Conservation (phyloP, 129 eudicot genomes). For the Solidago caesia region DNA sequence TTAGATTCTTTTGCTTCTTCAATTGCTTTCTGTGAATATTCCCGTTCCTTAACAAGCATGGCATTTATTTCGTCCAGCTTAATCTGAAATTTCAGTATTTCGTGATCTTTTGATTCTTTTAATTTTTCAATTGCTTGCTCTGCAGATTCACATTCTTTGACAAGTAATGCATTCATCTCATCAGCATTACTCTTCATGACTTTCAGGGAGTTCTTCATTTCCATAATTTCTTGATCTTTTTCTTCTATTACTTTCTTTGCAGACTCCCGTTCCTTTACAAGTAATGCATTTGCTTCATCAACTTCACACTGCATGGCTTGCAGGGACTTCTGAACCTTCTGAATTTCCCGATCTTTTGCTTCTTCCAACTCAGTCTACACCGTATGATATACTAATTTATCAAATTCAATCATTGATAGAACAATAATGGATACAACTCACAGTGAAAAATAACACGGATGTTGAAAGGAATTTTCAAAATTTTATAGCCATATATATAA, state of each 20-base stretch:
- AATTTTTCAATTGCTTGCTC: constrained; percentile 68
- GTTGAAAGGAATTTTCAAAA: no score
- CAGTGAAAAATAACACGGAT: background rate
- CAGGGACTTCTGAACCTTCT: constrained; percentile 59
- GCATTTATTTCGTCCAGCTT: constrained; percentile 58
- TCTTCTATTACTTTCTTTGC: constrained; percentile 73
- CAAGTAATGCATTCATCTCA: constrained; percentile 53
- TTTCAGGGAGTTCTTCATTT: constrained; percentile 59
- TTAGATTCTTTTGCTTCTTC: constrained; percentile 40
- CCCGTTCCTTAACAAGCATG: constrained; percentile 59
- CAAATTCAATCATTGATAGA: background rate
- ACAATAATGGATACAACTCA: background rate
- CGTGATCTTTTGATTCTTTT: constrained; percentile 32
- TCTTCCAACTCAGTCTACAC: constrained; percentile 80
- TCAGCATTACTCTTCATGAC: constrained; percentile 56
- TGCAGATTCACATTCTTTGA: constrained; percentile 65
- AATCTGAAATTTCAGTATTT: constrained; percentile 27
- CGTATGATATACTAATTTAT: constrained; percentile 26
- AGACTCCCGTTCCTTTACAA: constrained; percentile 67
- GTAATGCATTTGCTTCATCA: constrained; percentile 58
- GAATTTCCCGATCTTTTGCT: constrained; percentile 65
- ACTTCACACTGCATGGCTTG: constrained; percentile 62
- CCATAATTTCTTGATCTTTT: constrained; percentile 65
- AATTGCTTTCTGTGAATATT: constrained; percentile 59
- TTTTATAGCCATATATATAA: background rate